Percentiles rank a stretch among this genome's conserved stretches.
These are phyloP conservation scores for Coniophora puteana DNA, from an alignment of 1,284 basidiomycete species.

Conservation along the genomic window DNA sequence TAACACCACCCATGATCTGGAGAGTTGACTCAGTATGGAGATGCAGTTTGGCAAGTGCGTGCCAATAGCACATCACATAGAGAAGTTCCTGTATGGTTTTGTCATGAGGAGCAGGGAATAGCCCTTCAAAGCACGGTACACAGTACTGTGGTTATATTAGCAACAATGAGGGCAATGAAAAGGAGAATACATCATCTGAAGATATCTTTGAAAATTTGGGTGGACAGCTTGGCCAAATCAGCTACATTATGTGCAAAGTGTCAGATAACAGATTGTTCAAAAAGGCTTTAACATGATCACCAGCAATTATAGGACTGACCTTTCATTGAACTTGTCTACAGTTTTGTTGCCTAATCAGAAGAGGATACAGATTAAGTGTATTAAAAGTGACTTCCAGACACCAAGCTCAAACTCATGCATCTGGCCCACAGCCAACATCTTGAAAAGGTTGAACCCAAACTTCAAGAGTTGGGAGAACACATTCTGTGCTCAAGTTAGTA, in stretches of 20 bases:
- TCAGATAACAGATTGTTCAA: conserved; percentile 17
- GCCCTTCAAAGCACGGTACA: conserved; percentile 15
- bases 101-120: conserved; percentile 9
- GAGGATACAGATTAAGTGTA: background rate
- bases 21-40: conserved; percentile 13
- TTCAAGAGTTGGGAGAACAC: background rate
- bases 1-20: conserved; percentile 8
- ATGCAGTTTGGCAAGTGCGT: conserved; percentile 10
- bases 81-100: conserved; percentile 6
- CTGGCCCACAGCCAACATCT: background rate
- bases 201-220: conserved; percentile 25
- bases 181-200: conserved; percentile 11
- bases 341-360: too few relatives aligned
- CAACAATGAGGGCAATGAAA: background rate
- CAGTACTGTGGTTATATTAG: too few relatives aligned
- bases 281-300: too few relatives aligned
- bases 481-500: background rate
- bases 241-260: conserved; percentile 17
- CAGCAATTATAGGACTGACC: conserved; percentile 5
- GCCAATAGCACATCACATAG: conserved; percentile 5
- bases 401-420: background rate
- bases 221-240: conserved; percentile 19
- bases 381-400: background rate
- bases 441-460: background rate
- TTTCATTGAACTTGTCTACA: too few relatives aligned